Evolutionary conservation across 2,329 filamentous ascomycete species (phyloP), one percentile per base, ranked within the genome.

Genomic region (Coniella lustricola): DNA sequence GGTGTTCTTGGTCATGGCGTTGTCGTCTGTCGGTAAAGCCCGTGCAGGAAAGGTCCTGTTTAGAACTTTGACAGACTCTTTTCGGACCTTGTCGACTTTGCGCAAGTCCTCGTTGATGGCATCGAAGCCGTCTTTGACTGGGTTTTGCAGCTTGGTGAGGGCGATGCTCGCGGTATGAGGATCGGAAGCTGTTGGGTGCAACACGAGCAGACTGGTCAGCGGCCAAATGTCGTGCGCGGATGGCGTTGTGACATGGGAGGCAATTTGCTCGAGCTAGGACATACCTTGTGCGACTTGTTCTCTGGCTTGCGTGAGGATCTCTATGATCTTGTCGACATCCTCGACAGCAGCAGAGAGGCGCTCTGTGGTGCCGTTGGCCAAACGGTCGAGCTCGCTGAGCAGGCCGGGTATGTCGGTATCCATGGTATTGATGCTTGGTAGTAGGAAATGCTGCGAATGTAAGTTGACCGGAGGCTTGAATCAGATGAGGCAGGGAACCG

Each of bases 121-220:
- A 34, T 95, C 89, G 52, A 97, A 84, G 1, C 84, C 82, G 44
- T 84, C 74, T 61, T 90, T 93, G 49, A 95, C 75, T 0, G 90
- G 87, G 55, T 86, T 90, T 63, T 96, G 90, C 16, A 96, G 77
- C 62, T 85, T 90, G 25, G 87, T 85, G 58, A 97, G 77, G 21
- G 83, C 85, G 51, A 90, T 73, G 36, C 83, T 80, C 14, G 87
- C 82, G 34, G 79, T 79, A 54, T 82, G 80, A 20, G 85, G 81
- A 59, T 90, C 85, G 78, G 66, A 59, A 38, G 65, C 67, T 69
- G 22, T 48, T 31, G 31, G 38, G 33, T 8, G 10, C 42, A 32
- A 29, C 18, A 10, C 25, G 25, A 3, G 42, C 25, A 59, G 44
- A 43, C 49, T 25, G 31, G 38, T 22, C 7, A 21, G 18, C 7